phyloP scores from a whole-genome alignment of 106 monocot species.

The Dendrobium nobile region DNA sequence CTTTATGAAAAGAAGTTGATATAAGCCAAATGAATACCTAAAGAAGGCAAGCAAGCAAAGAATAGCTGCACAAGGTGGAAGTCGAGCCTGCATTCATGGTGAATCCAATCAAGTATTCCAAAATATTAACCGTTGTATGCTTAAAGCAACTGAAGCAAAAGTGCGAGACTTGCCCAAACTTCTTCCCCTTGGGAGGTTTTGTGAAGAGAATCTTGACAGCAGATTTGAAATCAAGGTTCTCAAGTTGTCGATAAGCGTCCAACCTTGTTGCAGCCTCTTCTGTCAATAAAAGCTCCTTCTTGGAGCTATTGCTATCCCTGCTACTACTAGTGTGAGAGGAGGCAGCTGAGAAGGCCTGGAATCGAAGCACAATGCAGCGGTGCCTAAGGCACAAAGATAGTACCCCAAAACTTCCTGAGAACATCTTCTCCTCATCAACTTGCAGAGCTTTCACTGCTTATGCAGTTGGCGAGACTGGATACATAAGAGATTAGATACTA shows the following conservation, averaged over 20 bases:
- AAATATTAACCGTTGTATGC: neutral
- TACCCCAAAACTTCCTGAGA: neutral
- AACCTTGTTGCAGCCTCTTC: constrained; percentile 16
- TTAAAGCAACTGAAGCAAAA: neutral
- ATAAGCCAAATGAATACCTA: constrained; percentile 31
- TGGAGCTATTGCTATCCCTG: no score
- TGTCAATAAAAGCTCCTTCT: neutral
- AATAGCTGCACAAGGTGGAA: constrained; percentile 88
- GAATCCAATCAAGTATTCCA: neutral
- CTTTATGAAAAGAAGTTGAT: neutral
- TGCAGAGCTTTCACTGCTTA: neutral
- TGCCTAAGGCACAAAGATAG: neutral
- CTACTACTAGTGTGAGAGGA: neutral
- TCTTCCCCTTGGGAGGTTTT: constrained; percentile 56
- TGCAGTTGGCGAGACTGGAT: neutral
- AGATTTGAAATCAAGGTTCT: constrained; percentile 59
- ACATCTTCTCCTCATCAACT: neutral
- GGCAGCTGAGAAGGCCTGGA: neutral
- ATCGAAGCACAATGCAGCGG: neutral
- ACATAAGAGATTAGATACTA: neutral
- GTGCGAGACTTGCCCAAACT: constrained; percentile 44
- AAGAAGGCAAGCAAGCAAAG: constrained; percentile 71
- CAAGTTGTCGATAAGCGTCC: constrained; percentile 44
- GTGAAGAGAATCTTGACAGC: constrained; percentile 69
- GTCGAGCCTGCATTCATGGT: constrained; percentile 40